Base-by-base conservation (phyloP, 148 eudicot species). In the Agrostemma githago region DNA sequence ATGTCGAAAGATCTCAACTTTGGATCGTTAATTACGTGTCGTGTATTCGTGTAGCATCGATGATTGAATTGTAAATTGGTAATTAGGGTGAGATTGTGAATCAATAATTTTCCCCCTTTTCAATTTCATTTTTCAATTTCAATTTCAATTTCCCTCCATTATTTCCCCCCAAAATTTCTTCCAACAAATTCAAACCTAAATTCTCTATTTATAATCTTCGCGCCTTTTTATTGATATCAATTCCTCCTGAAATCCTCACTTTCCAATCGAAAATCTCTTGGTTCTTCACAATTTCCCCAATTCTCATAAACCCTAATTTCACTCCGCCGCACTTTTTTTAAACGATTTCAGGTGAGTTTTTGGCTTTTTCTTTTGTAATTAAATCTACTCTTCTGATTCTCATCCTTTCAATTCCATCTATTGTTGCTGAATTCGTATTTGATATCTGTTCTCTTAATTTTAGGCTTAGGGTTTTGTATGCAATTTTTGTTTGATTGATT, bases 301-400 rank as follows among this genome's bases (percentile, higher is more conserved):
- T 43, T 46, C 6, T 20, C 39, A n/a, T 4, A 68, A 70, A 70
- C 72, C 72, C 72, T 70, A 70, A 34, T 70, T 53, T 70, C 61
- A 53, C 7, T 37, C 20, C 56, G 56, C 61, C 72, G 10, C 42
- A 12, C 41, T 16, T 37, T n/a, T 16, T 37, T n/a, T 12, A 17
- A 12, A 5, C 21, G 26, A 8, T 51, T 0, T 34, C 43, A 51
- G 61, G 72, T 53, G 56, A 70, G 9, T 12, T 58, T 15, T 59
- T 42, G 34, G 34, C 15, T 3, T 51, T 51, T 10, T 51, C 8
- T 37, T 0, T 20, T 46, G 26, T 5, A 59, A n/a, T 44, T 46
- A 44, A 58, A 41, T 15, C 8, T 6, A 9, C 38, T 42, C 7
- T 34, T 43, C 17, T 69, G 37, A 6, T 59, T 46, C n/a, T 21